Percentiles rank a stretch among this genome's conserved stretches.
phyloP scores from a whole-genome alignment of 495 filamentous ascomycete species.

The Neurospora sp. region DNA sequence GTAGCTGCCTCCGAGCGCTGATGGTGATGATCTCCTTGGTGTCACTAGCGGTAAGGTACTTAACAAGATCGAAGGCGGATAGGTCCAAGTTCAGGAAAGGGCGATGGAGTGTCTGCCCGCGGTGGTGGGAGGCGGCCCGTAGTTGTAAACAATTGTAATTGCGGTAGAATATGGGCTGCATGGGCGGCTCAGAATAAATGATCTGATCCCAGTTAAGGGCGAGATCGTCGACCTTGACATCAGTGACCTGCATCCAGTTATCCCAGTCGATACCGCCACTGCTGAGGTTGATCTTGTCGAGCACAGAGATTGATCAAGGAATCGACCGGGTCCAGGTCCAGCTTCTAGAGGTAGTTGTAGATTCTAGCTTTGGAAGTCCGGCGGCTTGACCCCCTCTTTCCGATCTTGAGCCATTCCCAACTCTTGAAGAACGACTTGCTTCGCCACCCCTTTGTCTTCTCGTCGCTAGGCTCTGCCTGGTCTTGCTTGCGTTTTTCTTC shows the following conservation, averaged over 20 bases:
- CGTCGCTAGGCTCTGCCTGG: neutral
- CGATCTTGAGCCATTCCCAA: neutral
- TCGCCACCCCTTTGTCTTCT: neutral
- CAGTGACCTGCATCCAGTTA: constrained; percentile 88
- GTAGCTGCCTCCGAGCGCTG: neutral
- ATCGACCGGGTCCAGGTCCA: neutral
- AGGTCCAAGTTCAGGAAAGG: neutral
- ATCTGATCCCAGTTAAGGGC: constrained; percentile 82
- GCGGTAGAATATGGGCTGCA: neutral
- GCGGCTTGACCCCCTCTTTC: neutral
- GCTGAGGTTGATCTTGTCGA: constrained; percentile 39
- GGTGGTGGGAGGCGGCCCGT: neutral
- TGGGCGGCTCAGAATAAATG: constrained; percentile 66
- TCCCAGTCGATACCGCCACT: constrained; percentile 81
- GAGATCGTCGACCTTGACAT: constrained; percentile 86
- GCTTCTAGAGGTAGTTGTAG: neutral
- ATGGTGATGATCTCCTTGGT: neutral
- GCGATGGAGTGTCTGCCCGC: neutral
- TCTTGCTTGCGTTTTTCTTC: neutral
- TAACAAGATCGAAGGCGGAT: neutral
- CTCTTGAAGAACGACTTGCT: neutral
- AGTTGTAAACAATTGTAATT: neutral
- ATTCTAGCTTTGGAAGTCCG: neutral
- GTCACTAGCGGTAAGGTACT: no score
- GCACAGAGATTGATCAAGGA: neutral